These are phyloP conservation scores for Camellia japonica DNA, from an alignment of 148 eudicot genomes.

Conservation along the genomic window DNA sequence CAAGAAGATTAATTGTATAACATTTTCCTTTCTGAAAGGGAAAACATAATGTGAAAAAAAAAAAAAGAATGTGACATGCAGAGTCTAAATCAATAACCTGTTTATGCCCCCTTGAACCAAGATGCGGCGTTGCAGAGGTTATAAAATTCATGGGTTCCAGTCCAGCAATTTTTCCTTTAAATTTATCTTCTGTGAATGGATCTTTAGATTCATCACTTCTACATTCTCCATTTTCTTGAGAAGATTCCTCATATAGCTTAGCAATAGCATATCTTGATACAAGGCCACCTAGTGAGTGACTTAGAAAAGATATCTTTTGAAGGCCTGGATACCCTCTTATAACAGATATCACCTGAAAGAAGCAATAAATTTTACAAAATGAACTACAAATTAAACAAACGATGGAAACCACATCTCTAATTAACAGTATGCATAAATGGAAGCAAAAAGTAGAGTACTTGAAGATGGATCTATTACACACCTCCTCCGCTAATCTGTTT, in stretches of 20 bases:
- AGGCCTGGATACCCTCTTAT: conserved; percentile 55
- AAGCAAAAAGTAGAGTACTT: background rate
- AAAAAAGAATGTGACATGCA: background rate
- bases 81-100: conserved; percentile 46
- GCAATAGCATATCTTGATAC: conserved; percentile 89
- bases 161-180: conserved; percentile 67
- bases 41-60: background rate
- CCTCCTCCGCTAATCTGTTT: conserved; percentile 84
- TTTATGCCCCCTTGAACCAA: conserved; percentile 86
- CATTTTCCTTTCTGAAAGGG: background rate
- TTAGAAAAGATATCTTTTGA: conserved; percentile 70
- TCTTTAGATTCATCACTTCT: conserved; percentile 25
- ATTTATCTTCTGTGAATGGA: conserved; percentile 33
- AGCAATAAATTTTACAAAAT: background rate
- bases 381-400: background rate
- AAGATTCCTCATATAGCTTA: conserved; percentile 37
- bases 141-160: conserved; percentile 82
- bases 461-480: conserved; percentile 24
- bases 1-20: too few species aligned
- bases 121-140: conserved; percentile 88
- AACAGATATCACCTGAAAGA: conserved; percentile 71
- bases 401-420: background rate
- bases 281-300: conserved; percentile 92
- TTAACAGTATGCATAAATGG: background rate
- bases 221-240: conserved; percentile 30